Conservation (phyloP, 441 rosid species). For the Syzygium syzygioides region DNA sequence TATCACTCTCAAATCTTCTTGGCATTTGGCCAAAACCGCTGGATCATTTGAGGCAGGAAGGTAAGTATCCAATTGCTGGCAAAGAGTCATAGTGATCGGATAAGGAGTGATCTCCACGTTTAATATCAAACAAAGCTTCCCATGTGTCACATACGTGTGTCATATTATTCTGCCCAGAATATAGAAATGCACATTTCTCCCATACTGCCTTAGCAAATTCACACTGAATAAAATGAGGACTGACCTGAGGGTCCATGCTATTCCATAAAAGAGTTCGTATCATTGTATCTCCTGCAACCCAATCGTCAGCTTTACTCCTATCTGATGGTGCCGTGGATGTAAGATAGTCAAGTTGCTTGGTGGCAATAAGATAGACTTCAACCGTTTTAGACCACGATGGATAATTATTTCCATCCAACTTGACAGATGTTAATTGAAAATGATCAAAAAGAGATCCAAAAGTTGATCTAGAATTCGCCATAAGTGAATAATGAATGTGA, state of each 20-base stretch:
- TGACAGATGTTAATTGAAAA: background rate
- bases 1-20: background rate
- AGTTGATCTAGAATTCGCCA: background rate
- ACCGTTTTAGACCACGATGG: fast-evolving
- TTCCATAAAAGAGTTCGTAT: background rate
- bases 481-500: background rate
- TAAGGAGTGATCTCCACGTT: background rate
- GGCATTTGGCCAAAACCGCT: background rate
- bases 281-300: background rate
- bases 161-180: background rate
- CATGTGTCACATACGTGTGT: background rate
- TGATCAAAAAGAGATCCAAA: background rate
- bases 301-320: background rate
- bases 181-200: background rate
- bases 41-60: background rate
- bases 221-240: background rate
- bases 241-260: background rate
- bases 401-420: background rate
- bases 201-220: background rate
- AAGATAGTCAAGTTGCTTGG: background rate
- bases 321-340: fast-evolving
- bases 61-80: background rate
- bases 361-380: background rate
- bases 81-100: background rate
- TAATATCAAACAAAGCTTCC: background rate